Evolutionary conservation across 495 filamentous ascomycete genomes (phyloP), one percentile per base, ranked within the genome.

Genomic region (Penicillium arizonense): DNA sequence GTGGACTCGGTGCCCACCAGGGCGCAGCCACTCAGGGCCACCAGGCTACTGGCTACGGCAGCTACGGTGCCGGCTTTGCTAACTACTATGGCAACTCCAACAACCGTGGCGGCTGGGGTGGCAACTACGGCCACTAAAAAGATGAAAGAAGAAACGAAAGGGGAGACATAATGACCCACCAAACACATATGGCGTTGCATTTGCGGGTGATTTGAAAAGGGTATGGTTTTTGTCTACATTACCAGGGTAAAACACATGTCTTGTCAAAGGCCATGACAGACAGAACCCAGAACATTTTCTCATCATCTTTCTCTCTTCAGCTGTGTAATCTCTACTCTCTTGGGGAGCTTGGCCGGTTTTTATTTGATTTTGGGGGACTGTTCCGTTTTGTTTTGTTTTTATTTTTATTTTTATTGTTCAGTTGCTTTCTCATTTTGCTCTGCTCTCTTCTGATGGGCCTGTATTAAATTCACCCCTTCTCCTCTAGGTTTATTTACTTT

Each of bases 1-100:
- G 87, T 33, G 84, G 86, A 43, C 80, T 90, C 38, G 81, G 84
- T 44, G 82, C 78, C 44, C 85, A 87, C 60, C 82, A 86, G 59
- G 77, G 70, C 44, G 84, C 75, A 37, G 72, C 57, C 34, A 71
- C 65, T 50, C 85, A 88, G 67, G 81, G 77, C 49, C 80, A 85
- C 58, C 88, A 90, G 62, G 70, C 69, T 41, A 77, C 78, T 28
- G 81, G 80, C 43, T 84, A 81, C 55, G 67, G 67, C 64, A 82
- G 83, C 61, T 77, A 77, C 47, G 75, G 73, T 23, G 80, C 32
- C n/a, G 62, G 77, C 56, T 90, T 87, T 84, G 87, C 84, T 57
- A 83, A 81, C 65, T 89, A 89, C 74, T 90, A 91, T 52, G 70
- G 68, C 50, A 70, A 74, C 56, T 72, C 70, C 56, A 58, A 39